Evolutionary conservation across 2,329 filamentous ascomycete genomes (phyloP).

Genomic region (Alternaria atra): DNA sequence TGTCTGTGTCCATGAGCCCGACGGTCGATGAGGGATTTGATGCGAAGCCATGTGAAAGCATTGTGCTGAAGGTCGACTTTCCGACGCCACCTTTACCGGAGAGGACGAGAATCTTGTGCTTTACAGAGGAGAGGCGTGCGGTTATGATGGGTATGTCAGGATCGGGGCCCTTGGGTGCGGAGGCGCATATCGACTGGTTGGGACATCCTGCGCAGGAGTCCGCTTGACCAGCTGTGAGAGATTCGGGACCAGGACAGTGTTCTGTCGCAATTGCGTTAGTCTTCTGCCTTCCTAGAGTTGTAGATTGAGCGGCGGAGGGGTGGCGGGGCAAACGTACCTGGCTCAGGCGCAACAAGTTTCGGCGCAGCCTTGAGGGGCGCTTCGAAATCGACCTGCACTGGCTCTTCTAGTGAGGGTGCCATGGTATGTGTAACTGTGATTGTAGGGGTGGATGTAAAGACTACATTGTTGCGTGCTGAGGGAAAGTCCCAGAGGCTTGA

Average conservation of each 20-base stretch:
- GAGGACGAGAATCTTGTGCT: slow-evolving; percentile 91
- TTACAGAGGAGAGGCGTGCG: slow-evolving; percentile 78
- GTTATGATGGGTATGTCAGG: slow-evolving; percentile 92
- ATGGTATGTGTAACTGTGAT: slow-evolving; percentile 57
- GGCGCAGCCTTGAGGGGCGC: slow-evolving; percentile 81
- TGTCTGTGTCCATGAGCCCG: slow-evolving; percentile 97
- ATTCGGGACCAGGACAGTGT: slow-evolving; percentile 92
- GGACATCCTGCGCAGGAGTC: slow-evolving; percentile 95
- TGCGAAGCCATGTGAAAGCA: slow-evolving; percentile 90
- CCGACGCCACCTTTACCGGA: slow-evolving; percentile 97
- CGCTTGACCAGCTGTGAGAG: slow-evolving; percentile 69
- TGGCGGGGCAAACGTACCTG: slow-evolving; percentile 59
- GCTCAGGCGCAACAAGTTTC: slow-evolving; percentile 90
- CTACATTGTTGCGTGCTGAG: slow-evolving; percentile 33
- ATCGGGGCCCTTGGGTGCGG: slow-evolving; percentile 92
- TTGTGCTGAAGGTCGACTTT: slow-evolving; percentile 90
- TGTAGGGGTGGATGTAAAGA: slow-evolving; percentile 16
- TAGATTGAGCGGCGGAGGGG: slow-evolving; percentile 51
- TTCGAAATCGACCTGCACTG: slow-evolving; percentile 72
- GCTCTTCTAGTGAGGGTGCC: slow-evolving; percentile 82
- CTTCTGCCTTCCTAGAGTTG: background rate
- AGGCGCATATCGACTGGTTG: slow-evolving; percentile 94
- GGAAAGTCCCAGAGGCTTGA: slow-evolving; percentile 39
- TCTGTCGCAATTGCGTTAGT: slow-evolving; percentile 58
- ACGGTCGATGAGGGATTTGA: slow-evolving; percentile 80